Evolutionary conservation across 1,284 basidiomycete genomes (phyloP), one percentile per base, ranked within the genome.

Genomic region (Blastosporella zonata): DNA sequence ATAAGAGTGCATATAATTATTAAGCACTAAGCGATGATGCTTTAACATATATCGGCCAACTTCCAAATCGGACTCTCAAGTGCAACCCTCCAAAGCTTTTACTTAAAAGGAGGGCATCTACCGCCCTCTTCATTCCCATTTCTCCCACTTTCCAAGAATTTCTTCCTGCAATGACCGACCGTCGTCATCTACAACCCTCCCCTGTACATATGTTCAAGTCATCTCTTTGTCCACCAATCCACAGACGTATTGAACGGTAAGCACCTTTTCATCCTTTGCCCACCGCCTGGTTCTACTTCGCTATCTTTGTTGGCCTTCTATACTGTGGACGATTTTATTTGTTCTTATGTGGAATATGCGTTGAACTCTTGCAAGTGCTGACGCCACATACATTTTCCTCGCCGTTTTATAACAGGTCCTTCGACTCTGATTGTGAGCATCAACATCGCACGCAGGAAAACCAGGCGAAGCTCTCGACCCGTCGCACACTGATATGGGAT

Each of bases 301-400:
- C 18, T 37, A 2, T 22, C n/a, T 15, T 6, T 12, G 21, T 12
- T 35, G 18, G 4, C 36, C 20, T 17, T 34, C 8, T 21, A n/a
- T 12, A 17, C 33, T 22, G 8, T 22, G 18, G 13, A 22, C 8
- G 17, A 8, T 29, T 29, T 17, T 38, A 13, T 18, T 28, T 12
- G 22, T 31, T 22, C 40, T 7, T 31, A 31, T 34, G 33, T 15
- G n/a, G 5, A 10, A 10, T 22, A 13, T 5, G 13, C 20, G 36
- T 33, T 13, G 17, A 37, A 7, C n/a, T n/a, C 27, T 33, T 15
- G 46, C n/a, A 42, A 36, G 15, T 39, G 23, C 53, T 56, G 37
- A 56, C 55, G 55, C 55, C 53, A 55, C 55, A 52, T 33, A 23
- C 9, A 35, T 17, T 22, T 29, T 34, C 23, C 35, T 35, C 17